A percentile compares a stretch with the other conserved stretches of the same genome.
phyloP scores from a whole-genome alignment of 176 grass and related monocot genomes.

The Eremochloa ophiuroides region DNA sequence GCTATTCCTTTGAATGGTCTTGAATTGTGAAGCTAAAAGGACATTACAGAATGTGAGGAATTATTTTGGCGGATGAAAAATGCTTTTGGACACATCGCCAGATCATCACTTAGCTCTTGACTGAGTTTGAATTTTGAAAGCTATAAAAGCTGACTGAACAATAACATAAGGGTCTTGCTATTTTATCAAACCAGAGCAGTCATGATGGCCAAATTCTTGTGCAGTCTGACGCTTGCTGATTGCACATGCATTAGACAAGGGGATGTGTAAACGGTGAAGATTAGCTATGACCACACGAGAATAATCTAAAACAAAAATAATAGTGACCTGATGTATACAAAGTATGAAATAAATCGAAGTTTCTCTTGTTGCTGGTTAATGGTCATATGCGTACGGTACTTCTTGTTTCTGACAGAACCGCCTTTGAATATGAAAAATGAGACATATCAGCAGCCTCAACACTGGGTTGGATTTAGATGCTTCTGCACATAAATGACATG shows the following conservation, averaged over 20 bases:
- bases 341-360: neutral
- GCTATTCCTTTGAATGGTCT: slow-evolving; percentile 12
- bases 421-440: neutral
- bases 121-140: neutral
- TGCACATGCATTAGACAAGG: neutral
- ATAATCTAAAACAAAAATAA: neutral
- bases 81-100: neutral
- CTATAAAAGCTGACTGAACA: neutral
- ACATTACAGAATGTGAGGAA: neutral
- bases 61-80: slow-evolving; percentile 14
- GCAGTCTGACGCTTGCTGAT: neutral
- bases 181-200: neutral
- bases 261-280: neutral
- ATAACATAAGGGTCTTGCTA: neutral
- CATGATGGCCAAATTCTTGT: neutral
- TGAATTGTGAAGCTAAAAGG: slow-evolving; percentile 8
- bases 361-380: neutral
- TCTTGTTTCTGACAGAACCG: neutral
- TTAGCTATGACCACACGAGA: neutral
- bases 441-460: neutral
- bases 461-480: neutral
- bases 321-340: neutral
- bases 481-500: neutral
- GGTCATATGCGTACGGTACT: neutral
- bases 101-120: neutral